A percentile compares a stretch with the other conserved stretches of the same genome.
These are phyloP conservation scores for Pythium utonaiense DNA, from an alignment of 352 stramenopile genomes.

Conservation along the genomic window DNA sequence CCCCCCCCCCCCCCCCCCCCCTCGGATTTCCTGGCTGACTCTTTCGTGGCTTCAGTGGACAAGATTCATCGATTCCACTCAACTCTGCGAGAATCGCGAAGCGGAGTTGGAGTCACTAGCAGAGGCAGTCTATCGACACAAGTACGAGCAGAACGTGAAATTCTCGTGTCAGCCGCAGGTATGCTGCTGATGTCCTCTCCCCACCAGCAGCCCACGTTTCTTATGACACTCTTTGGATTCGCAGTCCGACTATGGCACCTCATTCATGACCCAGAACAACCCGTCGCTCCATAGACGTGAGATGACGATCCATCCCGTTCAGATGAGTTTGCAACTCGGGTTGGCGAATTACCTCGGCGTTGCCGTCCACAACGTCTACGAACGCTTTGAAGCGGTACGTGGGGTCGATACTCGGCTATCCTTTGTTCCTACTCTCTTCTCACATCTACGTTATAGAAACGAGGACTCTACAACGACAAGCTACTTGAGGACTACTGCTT, in stretches of 20 bases:
- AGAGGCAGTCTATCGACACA: slow-evolving; percentile 76
- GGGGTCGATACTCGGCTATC: neutral
- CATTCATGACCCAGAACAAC: slow-evolving; percentile 62
- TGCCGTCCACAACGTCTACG: slow-evolving; percentile 63
- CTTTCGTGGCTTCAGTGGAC: slow-evolving; percentile 42
- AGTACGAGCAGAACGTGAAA: slow-evolving; percentile 74
- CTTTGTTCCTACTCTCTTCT: neutral
- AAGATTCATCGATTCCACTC: slow-evolving; percentile 49
- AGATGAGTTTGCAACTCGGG: slow-evolving; percentile 83
- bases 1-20: too few species aligned
- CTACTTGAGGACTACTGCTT: slow-evolving; percentile 80
- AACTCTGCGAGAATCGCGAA: slow-evolving; percentile 56
- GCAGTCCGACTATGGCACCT: slow-evolving; percentile 79
- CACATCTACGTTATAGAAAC: slow-evolving; percentile 44
- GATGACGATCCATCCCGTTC: slow-evolving; percentile 67
- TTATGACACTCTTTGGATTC: neutral
- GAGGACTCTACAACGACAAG: slow-evolving; percentile 74
- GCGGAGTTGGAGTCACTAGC: slow-evolving; percentile 60
- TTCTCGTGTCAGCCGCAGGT: slow-evolving; percentile 77
- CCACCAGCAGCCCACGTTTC: neutral
- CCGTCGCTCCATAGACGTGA: slow-evolving; percentile 49
- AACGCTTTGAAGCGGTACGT: slow-evolving; percentile 73
- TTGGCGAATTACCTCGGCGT: slow-evolving; percentile 67
- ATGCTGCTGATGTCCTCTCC: slow-evolving; percentile 1
- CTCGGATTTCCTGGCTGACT: too few species aligned